Evolutionary conservation across 2,329 filamentous ascomycete genomes (phyloP), one percentile per base, ranked within the genome.

Genomic region (Phialemoniopsis sp.): DNA sequence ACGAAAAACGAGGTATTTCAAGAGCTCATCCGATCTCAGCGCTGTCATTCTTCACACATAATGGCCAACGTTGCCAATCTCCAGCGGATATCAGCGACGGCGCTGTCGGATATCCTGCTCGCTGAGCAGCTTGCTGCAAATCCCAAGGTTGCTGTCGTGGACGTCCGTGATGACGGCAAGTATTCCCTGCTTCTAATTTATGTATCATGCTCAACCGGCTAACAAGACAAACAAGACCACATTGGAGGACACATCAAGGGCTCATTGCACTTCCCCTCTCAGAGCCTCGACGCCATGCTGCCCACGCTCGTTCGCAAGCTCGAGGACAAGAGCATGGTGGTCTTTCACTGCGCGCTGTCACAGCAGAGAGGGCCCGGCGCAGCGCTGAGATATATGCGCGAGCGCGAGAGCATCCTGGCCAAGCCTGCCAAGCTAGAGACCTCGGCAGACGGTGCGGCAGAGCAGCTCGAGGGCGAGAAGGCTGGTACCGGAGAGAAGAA

Each of bases 321-420:
- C 35, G 70, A 80, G 48, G 80, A 84, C 56, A 89, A 89, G 61
- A 79, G 93, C 40, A 84, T 76, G 10, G 89, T 98, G 13, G 79
- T 98, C 2, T 98, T 98, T 62, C 93, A 98, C 67, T 98, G 93
- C 64, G 86, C 87, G 14, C 70, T 97, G 40, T 91, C 85, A 50
- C 93, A 97, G 68, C 86, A 95, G 66, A 76, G 93, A 1, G 93
- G 93, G 0, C 93, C 93, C 0, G 77, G 77, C 37, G 89, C 91
- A 4, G 93, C 93, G 4, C 65, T 95, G 50, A 73, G 76, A 53
- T 97, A 96, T 60, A 51, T 90, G 44, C 70, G 85, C 29, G 85
- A 89, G 65, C 72, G 80, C 34, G 80, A 85, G 49, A 67, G 73
- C 13, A 43, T 68, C 15, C 42, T 69, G 14, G 45, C 48, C 9